Evolutionary conservation across 768 basidiomycete genomes (phyloP).

Genomic region (Termitomyces sp.): DNA sequence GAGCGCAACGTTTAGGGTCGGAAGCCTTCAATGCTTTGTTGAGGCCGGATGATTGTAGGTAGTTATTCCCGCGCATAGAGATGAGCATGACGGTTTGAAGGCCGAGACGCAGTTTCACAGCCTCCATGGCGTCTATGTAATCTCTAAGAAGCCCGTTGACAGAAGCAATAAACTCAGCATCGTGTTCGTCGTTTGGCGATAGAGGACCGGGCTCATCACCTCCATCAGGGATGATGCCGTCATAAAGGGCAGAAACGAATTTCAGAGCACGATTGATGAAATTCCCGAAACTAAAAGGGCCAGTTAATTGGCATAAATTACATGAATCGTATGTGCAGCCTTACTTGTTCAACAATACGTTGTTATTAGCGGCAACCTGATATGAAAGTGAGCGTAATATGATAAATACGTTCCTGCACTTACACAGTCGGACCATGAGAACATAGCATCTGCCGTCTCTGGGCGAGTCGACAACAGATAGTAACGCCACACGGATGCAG

Average conservation of each 20-base stretch:
- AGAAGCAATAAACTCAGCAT: constrained; percentile 72
- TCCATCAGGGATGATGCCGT: constrained; percentile 74
- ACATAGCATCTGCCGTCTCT: constrained; percentile 91
- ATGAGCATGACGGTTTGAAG: constrained; percentile 87
- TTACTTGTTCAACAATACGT: constrained; percentile 89
- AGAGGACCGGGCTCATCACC: constrained; percentile 64
- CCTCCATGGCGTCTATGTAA: constrained; percentile 86
- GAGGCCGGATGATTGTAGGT: constrained; percentile 89
- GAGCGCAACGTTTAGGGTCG: constrained; percentile 80
- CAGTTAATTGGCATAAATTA: background rate
- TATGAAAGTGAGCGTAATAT: background rate
- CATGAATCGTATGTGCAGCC: constrained; percentile 7
- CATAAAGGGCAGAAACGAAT: constrained; percentile 84
- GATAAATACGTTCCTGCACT: constrained; percentile 18
- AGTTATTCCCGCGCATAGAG: constrained; percentile 85
- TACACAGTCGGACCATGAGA: constrained; percentile 95
- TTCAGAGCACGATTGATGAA: constrained; percentile 94
- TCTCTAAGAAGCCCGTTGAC: constrained; percentile 74
- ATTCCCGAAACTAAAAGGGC: constrained; percentile 75
- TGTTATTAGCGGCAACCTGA: constrained; percentile 89
- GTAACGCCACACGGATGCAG: constrained; percentile 94
- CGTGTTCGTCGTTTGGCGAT: constrained; percentile 58
- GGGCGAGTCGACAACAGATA: constrained; percentile 91
- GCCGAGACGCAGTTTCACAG: constrained; percentile 82
- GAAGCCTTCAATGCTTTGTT: constrained; percentile 83